Conservation (phyloP, 2,329 filamentous ascomycete genomes). For the Tolypocladium album region DNA sequence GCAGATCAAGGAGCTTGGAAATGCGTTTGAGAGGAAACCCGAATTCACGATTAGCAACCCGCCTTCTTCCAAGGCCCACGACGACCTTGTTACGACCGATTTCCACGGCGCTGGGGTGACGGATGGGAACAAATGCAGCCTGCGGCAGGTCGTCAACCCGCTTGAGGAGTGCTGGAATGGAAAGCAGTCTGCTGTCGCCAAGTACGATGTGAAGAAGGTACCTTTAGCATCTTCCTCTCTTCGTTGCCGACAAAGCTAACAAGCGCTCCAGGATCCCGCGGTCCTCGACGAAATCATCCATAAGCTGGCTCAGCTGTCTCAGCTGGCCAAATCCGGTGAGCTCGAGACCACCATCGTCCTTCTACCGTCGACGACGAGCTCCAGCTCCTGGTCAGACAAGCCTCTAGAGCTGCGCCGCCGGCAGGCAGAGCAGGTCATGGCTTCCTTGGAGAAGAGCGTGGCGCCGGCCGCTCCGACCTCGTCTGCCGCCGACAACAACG, state of each 20-base stretch:
- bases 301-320: constrained; percentile 31
- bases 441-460: constrained; percentile 18
- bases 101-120: constrained; percentile 27
- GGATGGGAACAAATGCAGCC: constrained; percentile 23
- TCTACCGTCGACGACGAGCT: constrained; percentile 34
- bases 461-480: constrained; percentile 14
- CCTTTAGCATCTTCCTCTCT: neutral
- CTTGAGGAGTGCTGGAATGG: constrained; percentile 35
- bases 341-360: constrained; percentile 48
- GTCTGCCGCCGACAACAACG: constrained; percentile 13
- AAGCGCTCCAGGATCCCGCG: constrained; percentile 22
- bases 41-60: constrained; percentile 39
- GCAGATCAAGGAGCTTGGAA: constrained; percentile 33
- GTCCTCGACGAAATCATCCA: constrained; percentile 31
- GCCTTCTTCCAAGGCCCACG: constrained; percentile 31
- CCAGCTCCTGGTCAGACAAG: constrained; percentile 29
- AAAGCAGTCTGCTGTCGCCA: constrained; percentile 26
- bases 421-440: constrained; percentile 36
- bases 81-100: constrained; percentile 29
- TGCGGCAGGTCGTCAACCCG: constrained; percentile 29
- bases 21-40: constrained; percentile 22
- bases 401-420: constrained; percentile 35
- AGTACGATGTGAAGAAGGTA: constrained; percentile 35
- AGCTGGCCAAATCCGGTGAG: constrained; percentile 35
- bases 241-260: constrained; percentile 11